Conservation (phyloP, 2,329 filamentous ascomycete genomes). For the Fusarium kyushuense region DNA sequence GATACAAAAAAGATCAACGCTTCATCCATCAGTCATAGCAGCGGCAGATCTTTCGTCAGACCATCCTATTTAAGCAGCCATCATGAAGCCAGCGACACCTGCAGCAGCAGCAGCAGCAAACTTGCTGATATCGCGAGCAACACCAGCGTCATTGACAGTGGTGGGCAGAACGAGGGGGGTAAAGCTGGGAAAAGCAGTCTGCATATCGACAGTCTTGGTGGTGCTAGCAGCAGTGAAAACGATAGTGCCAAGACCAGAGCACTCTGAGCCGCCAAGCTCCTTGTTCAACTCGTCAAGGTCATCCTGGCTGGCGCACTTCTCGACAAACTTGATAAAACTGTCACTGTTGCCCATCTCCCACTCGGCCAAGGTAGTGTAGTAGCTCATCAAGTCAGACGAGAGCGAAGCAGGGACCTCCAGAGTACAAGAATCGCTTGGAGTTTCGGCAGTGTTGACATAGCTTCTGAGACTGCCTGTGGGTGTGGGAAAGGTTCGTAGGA, state of each 20-base stretch:
- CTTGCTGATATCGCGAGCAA: constrained; percentile 3
- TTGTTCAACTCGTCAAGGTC: not conserved
- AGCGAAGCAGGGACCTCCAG: constrained; percentile 25
- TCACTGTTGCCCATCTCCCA: constrained; percentile 8
- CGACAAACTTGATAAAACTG: constrained; percentile 6
- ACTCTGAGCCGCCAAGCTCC: not conserved
- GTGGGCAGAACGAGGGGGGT: not conserved
- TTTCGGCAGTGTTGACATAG: not conserved
- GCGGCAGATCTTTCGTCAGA: not conserved
- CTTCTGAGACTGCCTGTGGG: not conserved
- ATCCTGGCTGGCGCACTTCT: constrained; percentile 14
- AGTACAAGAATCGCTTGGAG: constrained; percentile 17
- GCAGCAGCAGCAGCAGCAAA: constrained; percentile 18
- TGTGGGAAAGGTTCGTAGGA: constrained; percentile 8
- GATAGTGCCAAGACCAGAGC: constrained; percentile 16
- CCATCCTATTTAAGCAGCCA: constrained; percentile 6
- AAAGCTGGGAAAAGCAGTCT: constrained; percentile 10
- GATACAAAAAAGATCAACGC: constrained; percentile 6
- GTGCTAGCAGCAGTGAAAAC: constrained; percentile 26
- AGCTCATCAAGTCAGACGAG: constrained; percentile 21
- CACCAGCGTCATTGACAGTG: not conserved
- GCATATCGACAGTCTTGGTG: constrained; percentile 21
- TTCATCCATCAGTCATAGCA: not conserved
- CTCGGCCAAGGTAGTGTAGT: constrained; percentile 19
- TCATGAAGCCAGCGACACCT: constrained; percentile 22